A percentile compares a stretch with the other conserved stretches of the same genome.
phyloP scores from a whole-genome alignment of 2,329 filamentous ascomycete species.

The Aaosphaeria pasadenensis region DNA sequence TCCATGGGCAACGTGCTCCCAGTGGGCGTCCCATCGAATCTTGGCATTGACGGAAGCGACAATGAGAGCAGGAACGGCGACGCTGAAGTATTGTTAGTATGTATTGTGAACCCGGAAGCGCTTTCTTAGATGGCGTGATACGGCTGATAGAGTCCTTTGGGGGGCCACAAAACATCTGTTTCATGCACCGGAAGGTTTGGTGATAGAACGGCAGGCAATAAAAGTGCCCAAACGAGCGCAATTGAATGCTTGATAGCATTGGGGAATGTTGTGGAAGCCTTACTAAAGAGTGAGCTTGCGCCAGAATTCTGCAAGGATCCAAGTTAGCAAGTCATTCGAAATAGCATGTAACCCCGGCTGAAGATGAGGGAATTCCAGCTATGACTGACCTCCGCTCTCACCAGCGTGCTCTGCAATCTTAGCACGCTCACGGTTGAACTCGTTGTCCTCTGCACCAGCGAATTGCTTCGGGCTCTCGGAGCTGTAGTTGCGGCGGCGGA shows the following conservation, averaged over 20 bases:
- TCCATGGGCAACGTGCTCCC: slow-evolving; percentile 89
- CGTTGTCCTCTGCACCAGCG: slow-evolving; percentile 70
- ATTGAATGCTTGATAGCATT: background rate
- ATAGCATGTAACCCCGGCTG: too few relatives aligned
- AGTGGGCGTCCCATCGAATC: slow-evolving; percentile 91
- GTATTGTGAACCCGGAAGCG: background rate
- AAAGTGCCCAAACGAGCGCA: background rate
- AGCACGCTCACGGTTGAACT: slow-evolving; percentile 88
- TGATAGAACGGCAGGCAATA: background rate
- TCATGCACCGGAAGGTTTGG: too few relatives aligned
- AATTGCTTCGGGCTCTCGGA: slow-evolving; percentile 58
- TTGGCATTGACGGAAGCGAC: slow-evolving; percentile 79
- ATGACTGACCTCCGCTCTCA: slow-evolving; percentile 70
- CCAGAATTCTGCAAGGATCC: slow-evolving; percentile 70
- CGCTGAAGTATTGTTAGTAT: slow-evolving; percentile 55
- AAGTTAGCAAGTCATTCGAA: too few relatives aligned
- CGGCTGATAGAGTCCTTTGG: background rate
- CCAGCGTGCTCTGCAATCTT: slow-evolving; percentile 89
- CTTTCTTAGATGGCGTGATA: background rate
- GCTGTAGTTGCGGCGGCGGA: slow-evolving; percentile 68
- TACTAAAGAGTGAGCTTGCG: slow-evolving; percentile 96
- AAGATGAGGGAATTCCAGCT: background rate
- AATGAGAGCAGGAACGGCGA: slow-evolving; percentile 68
- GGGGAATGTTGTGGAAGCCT: slow-evolving; percentile 39
- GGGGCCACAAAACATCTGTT: too few relatives aligned